Evolutionary conservation across 176 grass and related monocot species (phyloP), one percentile per base, ranked within the genome.

Genomic region (Triticum turgidum): DNA sequence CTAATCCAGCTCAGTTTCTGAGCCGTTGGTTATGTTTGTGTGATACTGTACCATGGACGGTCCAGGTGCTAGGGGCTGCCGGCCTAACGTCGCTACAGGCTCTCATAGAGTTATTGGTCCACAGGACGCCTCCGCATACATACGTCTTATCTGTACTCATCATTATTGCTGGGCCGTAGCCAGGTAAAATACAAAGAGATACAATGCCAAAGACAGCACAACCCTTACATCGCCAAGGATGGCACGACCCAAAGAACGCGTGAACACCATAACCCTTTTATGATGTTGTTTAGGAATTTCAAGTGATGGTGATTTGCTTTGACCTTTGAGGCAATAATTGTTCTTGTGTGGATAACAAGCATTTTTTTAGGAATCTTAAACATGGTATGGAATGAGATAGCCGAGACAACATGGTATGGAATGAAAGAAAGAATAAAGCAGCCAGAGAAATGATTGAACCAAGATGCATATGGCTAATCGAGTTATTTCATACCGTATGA

Each of bases 401-500:
- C 51, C 42, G 27, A 38, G 12, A 14, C 15, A 69, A 58, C 14
- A 51, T 49, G 66, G 22, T 20, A 62, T 49, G 8, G 59, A 67
- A 77, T 35, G 42, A 17, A 49, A 14, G 15, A 69, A 30, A 18
- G 15, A 9, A 29, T 11, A 78, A 68, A 39, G 12, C 21, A n/a
- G 27, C 5, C 13, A 29, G 8, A 30, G 9, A 64, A 29, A 18
- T 51, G 76, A 65, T 5, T 74, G 44, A 75, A 80, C 37, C 18
- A 63, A 73, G 21, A 44, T 11, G 24, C 11, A 78, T 79, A 54
- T 49, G 77, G 22, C 27, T 58, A 79, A 11, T 80, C 4, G 42
- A n/a, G 51, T 73, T 62, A 44, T 76, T 80, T 61, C 66, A 69
- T 92, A 98, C 96, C 22, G 10, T 27, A 88, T 98, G 96, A 89